Evolutionary conservation across 768 basidiomycete genomes (phyloP).

Genomic region (Termitomyces sp.): DNA sequence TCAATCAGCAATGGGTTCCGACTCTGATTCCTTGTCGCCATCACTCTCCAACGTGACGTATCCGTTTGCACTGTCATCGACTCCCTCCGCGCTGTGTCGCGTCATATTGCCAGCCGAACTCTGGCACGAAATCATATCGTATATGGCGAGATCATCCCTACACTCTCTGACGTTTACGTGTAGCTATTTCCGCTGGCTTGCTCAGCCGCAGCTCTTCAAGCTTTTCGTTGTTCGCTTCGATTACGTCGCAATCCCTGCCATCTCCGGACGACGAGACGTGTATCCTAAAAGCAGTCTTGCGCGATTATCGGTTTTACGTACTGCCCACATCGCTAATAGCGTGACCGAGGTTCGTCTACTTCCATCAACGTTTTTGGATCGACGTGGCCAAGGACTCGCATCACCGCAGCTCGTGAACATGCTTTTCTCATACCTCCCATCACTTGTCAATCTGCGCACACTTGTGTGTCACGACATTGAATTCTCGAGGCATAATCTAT

Average conservation of each 20-base stretch:
- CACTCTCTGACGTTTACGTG: constrained; percentile 9
- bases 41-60: neutral
- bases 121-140: constrained; percentile 15
- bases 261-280: constrained; percentile 4
- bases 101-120: constrained; percentile 11
- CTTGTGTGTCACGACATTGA: constrained; percentile 14
- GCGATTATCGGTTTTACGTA: constrained; percentile 7
- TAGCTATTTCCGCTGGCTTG: constrained; percentile 12
- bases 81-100: neutral
- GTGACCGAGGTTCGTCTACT: constrained; percentile 13
- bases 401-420: constrained; percentile 6
- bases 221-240: constrained; percentile 10
- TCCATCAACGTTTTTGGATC: constrained; percentile 3
- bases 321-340: constrained; percentile 7
- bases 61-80: neutral
- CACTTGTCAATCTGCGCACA: constrained; percentile 8
- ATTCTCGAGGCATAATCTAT: constrained; percentile 6
- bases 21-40: neutral
- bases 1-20: neutral
- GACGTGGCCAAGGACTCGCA: neutral
- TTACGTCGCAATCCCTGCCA: neutral
- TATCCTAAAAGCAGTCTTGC: constrained; percentile 1
- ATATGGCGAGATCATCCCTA: constrained; percentile 5
- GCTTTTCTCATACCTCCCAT: constrained; percentile 11
- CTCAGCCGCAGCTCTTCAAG: constrained; percentile 16